Conservation (phyloP, 768 basidiomycete genomes). For the Pisolithus orientalis region DNA sequence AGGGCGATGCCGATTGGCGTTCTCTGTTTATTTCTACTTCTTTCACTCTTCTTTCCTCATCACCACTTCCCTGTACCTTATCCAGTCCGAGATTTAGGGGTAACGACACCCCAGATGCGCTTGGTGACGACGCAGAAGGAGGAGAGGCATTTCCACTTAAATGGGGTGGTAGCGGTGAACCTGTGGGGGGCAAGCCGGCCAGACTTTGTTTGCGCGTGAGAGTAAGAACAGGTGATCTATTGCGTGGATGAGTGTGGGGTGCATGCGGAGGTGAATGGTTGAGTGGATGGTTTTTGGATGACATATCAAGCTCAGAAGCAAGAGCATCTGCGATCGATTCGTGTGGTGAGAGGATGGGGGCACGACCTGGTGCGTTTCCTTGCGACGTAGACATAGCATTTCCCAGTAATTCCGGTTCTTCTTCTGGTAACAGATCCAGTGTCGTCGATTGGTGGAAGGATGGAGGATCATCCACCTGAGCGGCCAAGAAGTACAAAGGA, state of each 20-base stretch:
- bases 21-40: not conserved
- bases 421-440: not conserved
- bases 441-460: not conserved
- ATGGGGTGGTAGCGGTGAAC: conserved; percentile 15
- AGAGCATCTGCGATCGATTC: conserved; percentile 34
- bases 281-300: not conserved
- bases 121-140: conserved; percentile 9
- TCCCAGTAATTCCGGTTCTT: not conserved
- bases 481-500: conserved; percentile 52
- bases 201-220: conserved; percentile 2
- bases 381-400: not conserved
- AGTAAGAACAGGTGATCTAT: conserved; percentile 3
- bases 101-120: conserved; percentile 3
- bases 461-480: conserved; percentile 1
- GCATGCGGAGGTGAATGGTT: conserved; percentile 7
- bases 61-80: not conserved
- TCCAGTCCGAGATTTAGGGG: not conserved
- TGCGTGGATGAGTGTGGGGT: conserved; percentile 7
- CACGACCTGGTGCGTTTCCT: conserved; percentile 1
- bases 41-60: not conserved
- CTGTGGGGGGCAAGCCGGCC: conserved; percentile 4
- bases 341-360: conserved; percentile 30
- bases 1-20: conserved; percentile 5
- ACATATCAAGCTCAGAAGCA: conserved; percentile 19
- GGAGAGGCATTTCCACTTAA: conserved; percentile 17